Base-by-base conservation (phyloP, 2,329 filamentous ascomycete species). In the Sporothrix phasma region DNA sequence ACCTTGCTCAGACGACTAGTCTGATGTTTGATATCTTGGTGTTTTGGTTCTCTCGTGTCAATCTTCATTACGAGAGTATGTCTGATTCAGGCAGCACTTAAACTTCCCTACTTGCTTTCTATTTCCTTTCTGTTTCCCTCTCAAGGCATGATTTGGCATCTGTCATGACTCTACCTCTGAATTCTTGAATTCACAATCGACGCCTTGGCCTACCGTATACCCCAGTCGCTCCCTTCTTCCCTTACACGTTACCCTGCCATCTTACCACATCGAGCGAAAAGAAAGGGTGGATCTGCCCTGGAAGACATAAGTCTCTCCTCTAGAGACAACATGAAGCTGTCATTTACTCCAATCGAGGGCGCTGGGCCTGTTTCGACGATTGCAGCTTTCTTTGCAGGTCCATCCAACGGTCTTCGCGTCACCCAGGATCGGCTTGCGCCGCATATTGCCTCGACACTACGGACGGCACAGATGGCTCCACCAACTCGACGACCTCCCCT, bases 381-480 rank as follows among this genome's bases (percentile, higher is more conserved):
- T 7, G 29, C 11, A 24, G 15, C 29, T 26, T 26, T 46, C 70
- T 43, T 64, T 70, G 41, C 47, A 63, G 43, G 26, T 3, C 34
- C 49, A 62, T 53, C 3, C 13, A 54, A 11, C 1, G 76, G 75
- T 2, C 72, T 83, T 3, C 73, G 80, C 61, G 77, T 83, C 1
- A 78, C 80, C 79, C 81, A 0, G 78, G 78, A 10, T 84, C 82
- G 0, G 69, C 74, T 10, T 85, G 82, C 68, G 76, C 80, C 0
- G 71, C 76, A 0, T 65, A 78, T 1, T 85, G 82, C 63, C 69
- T 81, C 4, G 76, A 80, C 65, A 72, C 73, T 2, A 64, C 70
- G 0, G 71, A 73, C 13, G 70, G 69, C 10, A 72, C 79, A 64
- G 61, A 69, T 0, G 69, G 73, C 64, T 62, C 70, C 0, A 68